These are phyloP conservation scores for Aspergillus ellipticus DNA, from an alignment of 495 filamentous ascomycete genomes.

Conservation along the genomic window DNA sequence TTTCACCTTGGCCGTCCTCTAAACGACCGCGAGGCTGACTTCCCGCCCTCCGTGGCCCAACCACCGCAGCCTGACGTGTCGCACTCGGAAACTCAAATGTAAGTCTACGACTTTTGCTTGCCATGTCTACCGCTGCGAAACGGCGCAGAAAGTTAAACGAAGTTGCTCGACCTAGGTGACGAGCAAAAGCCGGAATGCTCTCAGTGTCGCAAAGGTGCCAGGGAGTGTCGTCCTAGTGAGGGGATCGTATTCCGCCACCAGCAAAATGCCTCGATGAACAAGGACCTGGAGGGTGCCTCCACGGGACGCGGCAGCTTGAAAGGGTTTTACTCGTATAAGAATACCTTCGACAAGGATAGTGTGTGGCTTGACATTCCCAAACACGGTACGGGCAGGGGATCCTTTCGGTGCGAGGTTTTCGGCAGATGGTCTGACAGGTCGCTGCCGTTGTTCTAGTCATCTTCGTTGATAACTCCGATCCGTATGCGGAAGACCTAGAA, in stretches of 20 bases:
- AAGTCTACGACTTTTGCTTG: slow-evolving; percentile 8
- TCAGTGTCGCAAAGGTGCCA: slow-evolving; percentile 56
- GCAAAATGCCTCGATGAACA: slow-evolving; percentile 71
- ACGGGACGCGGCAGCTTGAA: slow-evolving; percentile 47
- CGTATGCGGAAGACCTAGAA: slow-evolving; percentile 54
- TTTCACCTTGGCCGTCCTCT: background rate
- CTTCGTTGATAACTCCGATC: slow-evolving; percentile 62
- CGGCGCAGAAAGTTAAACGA: slow-evolving; percentile 11
- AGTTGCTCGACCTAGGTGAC: slow-evolving; percentile 31
- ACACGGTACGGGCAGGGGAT: slow-evolving; percentile 33
- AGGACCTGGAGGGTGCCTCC: slow-evolving; percentile 31
- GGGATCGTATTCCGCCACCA: slow-evolving; percentile 67
- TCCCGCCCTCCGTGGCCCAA: background rate
- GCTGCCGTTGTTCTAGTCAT: slow-evolving; percentile 41
- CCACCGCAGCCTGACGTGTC: slow-evolving; percentile 53
- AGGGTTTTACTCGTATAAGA: slow-evolving; percentile 67
- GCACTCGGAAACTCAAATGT: slow-evolving; percentile 62
- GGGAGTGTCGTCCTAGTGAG: slow-evolving; percentile 59
- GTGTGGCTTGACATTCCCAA: slow-evolving; percentile 64
- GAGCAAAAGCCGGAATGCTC: slow-evolving; percentile 56
- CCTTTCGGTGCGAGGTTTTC: background rate
- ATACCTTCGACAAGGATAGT: slow-evolving; percentile 60
- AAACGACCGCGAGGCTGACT: slow-evolving; percentile 7
- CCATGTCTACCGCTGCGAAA: background rate
- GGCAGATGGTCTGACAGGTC: slow-evolving; percentile 11